Base-by-base conservation (phyloP, 2,329 filamentous ascomycete species). In the Penicillium occitanis region DNA sequence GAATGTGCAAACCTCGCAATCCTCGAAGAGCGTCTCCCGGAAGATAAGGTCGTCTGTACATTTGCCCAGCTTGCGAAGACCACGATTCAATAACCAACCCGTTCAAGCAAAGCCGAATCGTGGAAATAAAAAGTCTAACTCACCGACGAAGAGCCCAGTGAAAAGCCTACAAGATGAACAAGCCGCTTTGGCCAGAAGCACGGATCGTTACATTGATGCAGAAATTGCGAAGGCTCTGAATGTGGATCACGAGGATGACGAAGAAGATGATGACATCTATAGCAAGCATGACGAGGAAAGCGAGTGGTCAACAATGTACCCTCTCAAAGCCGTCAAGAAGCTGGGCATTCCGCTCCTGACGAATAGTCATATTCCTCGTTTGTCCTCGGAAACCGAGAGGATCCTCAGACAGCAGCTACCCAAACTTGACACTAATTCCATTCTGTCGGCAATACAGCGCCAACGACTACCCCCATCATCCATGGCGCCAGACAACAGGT, bases 381-480 rank as follows among this genome's bases (percentile, higher is more conserved):
- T 72, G 30, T 63, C 68, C 1, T 65, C 67, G 13, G 65, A 64
- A 50, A 72, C 67, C 46, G 72, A 73, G 69, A 70, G 68, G 46
- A 69, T 71, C 42, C 61, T 71, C 51, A 71, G 70, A 59, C 63
- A 69, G 50, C 69, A 68, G 40, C 67, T 73, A 30, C 71, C 73
- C 46, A 71, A 72, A 30, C 69, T 75, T 58, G 68, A 71, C 35
- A 73, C 72, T 58, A 44, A 51, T 35, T 35, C 42, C 8, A 40
- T 61, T 13, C 19, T 37, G 1, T 28, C 60, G 1, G 51, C 28
- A 17, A 22, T 46, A 5, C 5, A 67, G 35, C 13, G 19, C 3
- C 50, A 60, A 33, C 55, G 44, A n/a, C 11, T 60, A n/a, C 46
- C 48, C 5, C 25, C 50, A 5, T 28, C 51, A 28, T 30, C 61